Percentiles rank a stretch among this genome's conserved stretches.
Evolutionary conservation across 2,329 filamentous ascomycete species (phyloP).

Genomic region (Thelonectria rubi): DNA sequence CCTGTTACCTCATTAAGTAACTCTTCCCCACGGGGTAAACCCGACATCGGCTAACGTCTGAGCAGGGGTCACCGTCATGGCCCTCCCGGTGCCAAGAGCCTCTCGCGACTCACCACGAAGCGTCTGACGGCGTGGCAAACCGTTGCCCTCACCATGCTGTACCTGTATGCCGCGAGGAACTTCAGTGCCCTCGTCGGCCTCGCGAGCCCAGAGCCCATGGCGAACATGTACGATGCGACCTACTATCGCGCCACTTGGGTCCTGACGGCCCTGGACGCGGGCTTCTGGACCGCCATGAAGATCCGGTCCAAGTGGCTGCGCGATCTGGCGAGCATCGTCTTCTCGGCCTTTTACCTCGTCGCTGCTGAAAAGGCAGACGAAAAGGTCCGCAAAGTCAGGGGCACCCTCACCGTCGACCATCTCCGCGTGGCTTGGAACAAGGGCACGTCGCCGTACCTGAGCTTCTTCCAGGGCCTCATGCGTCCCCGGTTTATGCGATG

Average conservation of each 20-base stretch:
- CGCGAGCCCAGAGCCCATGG: constrained; percentile 90
- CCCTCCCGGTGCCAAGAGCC: constrained; percentile 74
- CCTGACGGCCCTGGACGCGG: constrained; percentile 91
- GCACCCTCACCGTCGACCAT: constrained; percentile 88
- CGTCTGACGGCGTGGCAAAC: constrained; percentile 90
- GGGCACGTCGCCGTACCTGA: constrained; percentile 84
- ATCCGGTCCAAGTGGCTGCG: constrained; percentile 81
- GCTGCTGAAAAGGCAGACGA: constrained; percentile 95
- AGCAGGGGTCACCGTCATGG: constrained; percentile 85
- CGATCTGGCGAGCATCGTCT: constrained; percentile 83
- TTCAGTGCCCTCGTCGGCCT: constrained; percentile 92
- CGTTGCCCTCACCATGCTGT: constrained; percentile 85
- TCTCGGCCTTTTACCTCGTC: constrained; percentile 89
- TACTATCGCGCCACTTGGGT: constrained; percentile 99
- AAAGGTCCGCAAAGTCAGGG: constrained; percentile 91
- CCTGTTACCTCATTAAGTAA: constrained; percentile 80
- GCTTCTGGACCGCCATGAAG: constrained; percentile 98
- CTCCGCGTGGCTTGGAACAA: constrained; percentile 96
- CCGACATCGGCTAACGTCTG: constrained; percentile 29
- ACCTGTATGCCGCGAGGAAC: constrained; percentile 90
- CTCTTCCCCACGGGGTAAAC: constrained; percentile 9
- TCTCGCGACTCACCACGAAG: constrained; percentile 76
- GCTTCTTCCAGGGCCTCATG: constrained; percentile 74
- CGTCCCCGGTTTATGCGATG: constrained; percentile 83
- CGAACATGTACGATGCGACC: constrained; percentile 89